Evolutionary conservation across 306 rosid genomes (phyloP).

Genomic region (Cercis canadensis): DNA sequence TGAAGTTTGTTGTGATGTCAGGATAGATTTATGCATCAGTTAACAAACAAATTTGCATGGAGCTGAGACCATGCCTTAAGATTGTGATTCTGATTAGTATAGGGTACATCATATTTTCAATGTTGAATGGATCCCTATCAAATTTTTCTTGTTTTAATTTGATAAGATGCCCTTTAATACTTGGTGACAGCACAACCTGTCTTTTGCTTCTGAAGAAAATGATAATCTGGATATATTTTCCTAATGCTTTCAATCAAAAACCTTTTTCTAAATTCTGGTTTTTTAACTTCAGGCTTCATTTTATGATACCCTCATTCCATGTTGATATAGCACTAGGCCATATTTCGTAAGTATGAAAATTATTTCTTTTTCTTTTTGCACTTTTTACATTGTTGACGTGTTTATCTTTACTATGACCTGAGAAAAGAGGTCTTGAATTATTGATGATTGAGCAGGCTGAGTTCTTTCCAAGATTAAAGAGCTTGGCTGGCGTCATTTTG

Average conservation of each 20-base stretch:
- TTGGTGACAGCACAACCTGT: neutral
- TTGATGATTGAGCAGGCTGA: constrained; percentile 11
- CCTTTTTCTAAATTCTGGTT: neutral
- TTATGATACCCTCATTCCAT: constrained; percentile 3
- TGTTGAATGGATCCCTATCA: too few species aligned
- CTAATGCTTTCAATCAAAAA: neutral
- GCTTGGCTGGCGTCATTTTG: constrained; percentile 16
- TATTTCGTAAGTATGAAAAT: neutral
- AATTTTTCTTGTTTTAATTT: neutral
- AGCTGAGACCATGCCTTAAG: neutral
- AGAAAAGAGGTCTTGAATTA: constrained; percentile 17
- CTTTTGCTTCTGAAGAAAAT: constrained; percentile 4
- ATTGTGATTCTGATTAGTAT: constrained; percentile 15
- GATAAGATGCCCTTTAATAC: constrained; percentile 3
- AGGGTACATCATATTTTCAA: too few species aligned
- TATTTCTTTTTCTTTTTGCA: neutral
- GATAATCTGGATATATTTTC: constrained; percentile 6
- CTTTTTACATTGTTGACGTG: neutral
- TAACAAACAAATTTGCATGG: neutral
- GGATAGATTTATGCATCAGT: constrained; percentile 42
- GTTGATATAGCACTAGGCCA: constrained; percentile 1
- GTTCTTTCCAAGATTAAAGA: neutral
- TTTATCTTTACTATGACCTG: neutral
- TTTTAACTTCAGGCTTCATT: neutral
- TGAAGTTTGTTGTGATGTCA: constrained; percentile 35